Base-by-base conservation (phyloP, 2,329 filamentous ascomycete species). In the Lachnellula occidentalis region DNA sequence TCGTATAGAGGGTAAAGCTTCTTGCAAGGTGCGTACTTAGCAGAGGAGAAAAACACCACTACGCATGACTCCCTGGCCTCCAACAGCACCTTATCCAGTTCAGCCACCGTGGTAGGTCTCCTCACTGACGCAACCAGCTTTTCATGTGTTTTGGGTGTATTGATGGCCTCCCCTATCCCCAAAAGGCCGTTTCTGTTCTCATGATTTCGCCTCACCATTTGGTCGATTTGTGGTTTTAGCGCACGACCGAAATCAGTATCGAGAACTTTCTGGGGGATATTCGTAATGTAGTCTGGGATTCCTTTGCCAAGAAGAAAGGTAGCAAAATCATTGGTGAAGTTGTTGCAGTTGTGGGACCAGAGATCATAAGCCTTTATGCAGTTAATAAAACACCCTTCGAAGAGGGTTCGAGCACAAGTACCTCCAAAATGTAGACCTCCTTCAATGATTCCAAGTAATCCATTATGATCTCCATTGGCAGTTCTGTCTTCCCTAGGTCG, bases 321-420 rank as follows among this genome's bases (percentile, higher is more conserved):
- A 59, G 90, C 78, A 61, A 97, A 86, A 58, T 96, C 91, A 67
- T 97, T 92, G 3, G 88, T 90, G 71, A 97, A 99, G 71, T 96
- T 96, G 74, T 97, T 99, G 76, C 92, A 97, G 69, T 99, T 99
- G 72, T 96, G 91, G 64, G 74, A 89, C 70, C 81, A 96, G 5
- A 96, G 75, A 67, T 96, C 90, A 67, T 97, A 97, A 1, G 89
- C 88, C 82, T 90, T 36, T 19, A 54, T 21, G 21, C 3, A 49
- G 19, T 64, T 46, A 58, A 47, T 37, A 17, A 31, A 2, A 22
- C 34, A 9, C 5, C 19, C 8, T 49, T 12, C 21, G 11, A 46
- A 9, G 19, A 17, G 45, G 42, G 22, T 48, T 27, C 7, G 43
- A 15, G 43, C 5, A 19, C 19, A 24, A 45, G 48, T 71, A 87